Evolutionary conservation across 768 basidiomycete genomes (phyloP).

Genomic region (Kwoniella heveanensis): DNA sequence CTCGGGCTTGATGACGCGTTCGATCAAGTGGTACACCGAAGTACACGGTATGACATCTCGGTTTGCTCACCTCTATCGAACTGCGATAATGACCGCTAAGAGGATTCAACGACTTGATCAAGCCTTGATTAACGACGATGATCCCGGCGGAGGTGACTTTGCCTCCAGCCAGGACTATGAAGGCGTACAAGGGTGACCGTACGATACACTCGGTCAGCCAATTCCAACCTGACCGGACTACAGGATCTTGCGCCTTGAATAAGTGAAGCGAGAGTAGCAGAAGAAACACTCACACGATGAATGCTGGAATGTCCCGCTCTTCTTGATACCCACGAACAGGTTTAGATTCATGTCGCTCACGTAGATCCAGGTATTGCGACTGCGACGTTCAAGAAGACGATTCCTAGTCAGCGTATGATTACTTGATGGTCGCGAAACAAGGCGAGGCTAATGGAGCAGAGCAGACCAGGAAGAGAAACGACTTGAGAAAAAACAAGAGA

Average conservation of each 20-base stretch:
- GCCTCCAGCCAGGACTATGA: conserved; percentile 54
- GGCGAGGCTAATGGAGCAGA: no score
- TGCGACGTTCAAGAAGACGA: not conserved
- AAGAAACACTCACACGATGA: conserved; percentile 59
- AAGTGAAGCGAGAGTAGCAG: not conserved
- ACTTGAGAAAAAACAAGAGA: no score
- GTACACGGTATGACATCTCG: no score
- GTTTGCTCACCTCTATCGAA: conserved; percentile 61
- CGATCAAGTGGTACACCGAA: no score
- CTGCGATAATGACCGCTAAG: conserved; percentile 71
- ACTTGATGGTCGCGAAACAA: no score
- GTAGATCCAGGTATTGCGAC: conserved; percentile 71
- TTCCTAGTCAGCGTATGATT: not conserved
- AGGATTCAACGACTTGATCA: conserved; percentile 66
- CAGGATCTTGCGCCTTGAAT: no score
- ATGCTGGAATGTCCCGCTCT: conserved; percentile 67
- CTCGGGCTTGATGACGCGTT: no score
- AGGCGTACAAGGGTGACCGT: not conserved
- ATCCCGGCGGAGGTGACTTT: conserved; percentile 68
- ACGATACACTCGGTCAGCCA: no score
- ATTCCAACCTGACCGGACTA: no score
- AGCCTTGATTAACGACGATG: conserved; percentile 66
- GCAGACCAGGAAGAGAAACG: no score
- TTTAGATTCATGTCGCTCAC: conserved; percentile 64
- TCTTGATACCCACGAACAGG: conserved; percentile 70